Evolutionary conservation across 306 rosid genomes (phyloP), one percentile per base, ranked within the genome.

Genomic region (Pyrus bretschneideri): DNA sequence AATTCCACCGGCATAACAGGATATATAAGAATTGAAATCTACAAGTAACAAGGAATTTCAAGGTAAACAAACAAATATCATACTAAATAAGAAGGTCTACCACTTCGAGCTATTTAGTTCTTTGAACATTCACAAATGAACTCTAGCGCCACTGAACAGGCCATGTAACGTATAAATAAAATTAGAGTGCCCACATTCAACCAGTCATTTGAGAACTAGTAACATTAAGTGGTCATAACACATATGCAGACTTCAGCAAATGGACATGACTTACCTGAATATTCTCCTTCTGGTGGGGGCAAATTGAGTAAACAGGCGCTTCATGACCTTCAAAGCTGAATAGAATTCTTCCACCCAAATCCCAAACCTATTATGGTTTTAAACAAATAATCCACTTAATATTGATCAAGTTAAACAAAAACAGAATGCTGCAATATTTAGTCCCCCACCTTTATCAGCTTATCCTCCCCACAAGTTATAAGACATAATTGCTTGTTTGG

Each of bases 221-320:
- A 23, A 15, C 62, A 30, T 14, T 38, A 11, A 49, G 65, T 31
- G 45, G 51, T 31, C 18, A 60, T n/a, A n/a, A 64, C n/a, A 64
- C 13, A 62, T 29, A 62, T 29, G 67, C 67, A 27, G 4, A 27
- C 35, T 27, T 62, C 35, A 62, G 78, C 11, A 59, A 57, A 69
- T 42, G 61, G 54, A 25, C 61, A 18, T 31, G 35, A 29, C 70
- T n/a, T 81, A 88, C 95, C 95, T 87, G 90, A 81, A 90, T 90
- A 79, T 46, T 88, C 84, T 88, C 95, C 83, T 86, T 90, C 76
- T 88, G 89, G 76, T 90, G 95, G 79, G 95, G 92, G 78, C 92
- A 90, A 68, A 90, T 72, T 12, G 95, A 90, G 82, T 90, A 90
- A 35, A 90, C 90, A 57, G 95, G 88, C 6, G 95, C 95, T 19